These are phyloP conservation scores for Spergularia azorica DNA, from an alignment of 179 eudicot species.

Conservation along the genomic window DNA sequence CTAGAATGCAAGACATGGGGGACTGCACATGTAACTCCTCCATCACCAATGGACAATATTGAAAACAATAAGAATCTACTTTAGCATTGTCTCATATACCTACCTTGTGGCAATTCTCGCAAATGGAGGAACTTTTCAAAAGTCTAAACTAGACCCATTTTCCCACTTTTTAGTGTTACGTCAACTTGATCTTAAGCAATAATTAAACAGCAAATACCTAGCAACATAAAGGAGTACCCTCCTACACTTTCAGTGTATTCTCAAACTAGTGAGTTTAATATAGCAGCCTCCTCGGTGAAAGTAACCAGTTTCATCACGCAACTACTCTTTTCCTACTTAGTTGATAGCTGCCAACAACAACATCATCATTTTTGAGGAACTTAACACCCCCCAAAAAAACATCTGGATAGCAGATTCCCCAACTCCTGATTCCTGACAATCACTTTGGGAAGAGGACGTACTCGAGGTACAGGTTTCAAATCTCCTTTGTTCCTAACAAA, in stretches of 20 bases:
- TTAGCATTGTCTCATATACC: not conserved
- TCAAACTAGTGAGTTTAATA: conserved; percentile 11
- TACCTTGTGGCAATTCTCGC: not conserved
- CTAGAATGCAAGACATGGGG: not conserved
- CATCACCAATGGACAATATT: conserved; percentile 3
- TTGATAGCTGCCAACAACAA: too few relatives aligned
- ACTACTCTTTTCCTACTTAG: conserved; percentile 6
- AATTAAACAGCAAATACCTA: conserved; percentile 2
- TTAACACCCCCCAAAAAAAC: too few relatives aligned
- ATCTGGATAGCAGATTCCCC: not conserved
- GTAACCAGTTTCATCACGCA: conserved; percentile 11
- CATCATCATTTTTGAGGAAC: too few relatives aligned
- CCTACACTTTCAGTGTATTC: not conserved
- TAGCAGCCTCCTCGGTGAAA: conserved; percentile 5
- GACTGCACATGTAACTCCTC: not conserved
- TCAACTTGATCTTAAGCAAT: not conserved
- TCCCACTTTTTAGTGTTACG: not conserved
- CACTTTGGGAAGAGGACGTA: not conserved
- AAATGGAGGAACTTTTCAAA: not conserved
- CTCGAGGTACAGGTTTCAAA: too few relatives aligned
- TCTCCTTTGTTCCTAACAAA: too few relatives aligned
- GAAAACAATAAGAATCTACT: not conserved
- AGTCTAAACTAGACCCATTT: not conserved
- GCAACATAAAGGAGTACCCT: conserved; percentile 5
- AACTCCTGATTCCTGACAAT: not conserved